A percentile compares a stretch with the other conserved stretches of the same genome.
Conservation (phyloP, 2,329 filamentous ascomycete species). For the Diaporthe caulivora region DNA sequence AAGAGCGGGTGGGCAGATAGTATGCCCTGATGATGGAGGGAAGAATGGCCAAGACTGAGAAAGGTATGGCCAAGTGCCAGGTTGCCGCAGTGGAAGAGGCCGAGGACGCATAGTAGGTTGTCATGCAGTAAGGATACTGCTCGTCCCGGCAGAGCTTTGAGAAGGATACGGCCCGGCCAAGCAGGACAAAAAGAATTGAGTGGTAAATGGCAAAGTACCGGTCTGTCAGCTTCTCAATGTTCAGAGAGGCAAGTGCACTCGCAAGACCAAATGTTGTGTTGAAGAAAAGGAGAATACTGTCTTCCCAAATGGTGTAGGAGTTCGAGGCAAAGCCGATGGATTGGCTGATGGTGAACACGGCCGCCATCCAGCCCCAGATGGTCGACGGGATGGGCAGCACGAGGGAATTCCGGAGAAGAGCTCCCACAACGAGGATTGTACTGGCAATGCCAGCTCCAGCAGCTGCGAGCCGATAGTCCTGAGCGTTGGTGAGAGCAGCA, state of each 20-base stretch:
- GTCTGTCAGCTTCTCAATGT: slow-evolving; percentile 75
- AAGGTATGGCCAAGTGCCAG: slow-evolving; percentile 89
- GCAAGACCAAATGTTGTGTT: slow-evolving; percentile 86
- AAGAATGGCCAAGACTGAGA: slow-evolving; percentile 77
- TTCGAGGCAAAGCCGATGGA: slow-evolving; percentile 97
- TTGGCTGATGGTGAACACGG: slow-evolving; percentile 85
- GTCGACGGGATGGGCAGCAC: slow-evolving; percentile 74
- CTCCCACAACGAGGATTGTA: slow-evolving; percentile 54
- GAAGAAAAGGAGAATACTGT: slow-evolving; percentile 93
- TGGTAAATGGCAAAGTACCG: slow-evolving; percentile 85
- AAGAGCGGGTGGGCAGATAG: slow-evolving; percentile 84
- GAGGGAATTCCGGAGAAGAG: slow-evolving; percentile 56
- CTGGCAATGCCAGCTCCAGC: slow-evolving; percentile 60
- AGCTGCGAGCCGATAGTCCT: slow-evolving; percentile 56
- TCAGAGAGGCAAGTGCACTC: slow-evolving; percentile 80
- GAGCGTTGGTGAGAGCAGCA: slow-evolving; percentile 51
- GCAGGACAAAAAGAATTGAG: slow-evolving; percentile 82
- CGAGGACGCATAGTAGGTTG: slow-evolving; percentile 93
- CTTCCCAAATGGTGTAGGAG: slow-evolving; percentile 99
- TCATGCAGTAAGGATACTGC: slow-evolving; percentile 96
- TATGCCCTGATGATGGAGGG: slow-evolving; percentile 84
- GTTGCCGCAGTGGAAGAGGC: slow-evolving; percentile 92
- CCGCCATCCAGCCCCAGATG: slow-evolving; percentile 89
- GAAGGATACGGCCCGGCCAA: slow-evolving; percentile 84
- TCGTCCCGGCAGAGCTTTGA: slow-evolving; percentile 96